Conservation (phyloP, 352 stramenopile genomes). For the Phytophthora multivora region DNA sequence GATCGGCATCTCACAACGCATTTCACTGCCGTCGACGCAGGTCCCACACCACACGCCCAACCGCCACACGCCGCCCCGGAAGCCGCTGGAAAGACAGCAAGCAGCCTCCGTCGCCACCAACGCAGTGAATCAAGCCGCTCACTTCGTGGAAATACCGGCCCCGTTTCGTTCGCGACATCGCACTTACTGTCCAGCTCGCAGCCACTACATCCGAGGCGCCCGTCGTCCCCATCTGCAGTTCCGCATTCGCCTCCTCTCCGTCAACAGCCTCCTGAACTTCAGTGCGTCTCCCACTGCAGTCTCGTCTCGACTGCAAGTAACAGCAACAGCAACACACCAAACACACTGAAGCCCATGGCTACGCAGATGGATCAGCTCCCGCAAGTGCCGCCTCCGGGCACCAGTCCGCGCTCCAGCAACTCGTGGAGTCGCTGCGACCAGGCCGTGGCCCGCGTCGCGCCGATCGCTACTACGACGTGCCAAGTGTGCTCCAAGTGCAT, state of each 20-base stretch:
- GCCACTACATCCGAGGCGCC: not conserved
- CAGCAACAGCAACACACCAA: constrained; percentile 19
- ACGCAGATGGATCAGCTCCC: constrained; percentile 51
- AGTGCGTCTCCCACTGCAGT: constrained; percentile 23
- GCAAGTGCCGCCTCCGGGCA: constrained; percentile 30
- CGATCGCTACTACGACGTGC: constrained; percentile 78
- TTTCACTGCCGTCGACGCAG: constrained; percentile 15
- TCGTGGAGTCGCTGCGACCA: constrained; percentile 84
- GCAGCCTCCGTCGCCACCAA: constrained; percentile 1
- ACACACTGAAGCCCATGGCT: constrained; percentile 43
- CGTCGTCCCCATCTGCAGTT: constrained; percentile 34
- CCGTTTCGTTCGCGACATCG: constrained; percentile 32
- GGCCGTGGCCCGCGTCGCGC: constrained; percentile 73
- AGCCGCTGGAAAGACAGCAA: constrained; percentile 31
- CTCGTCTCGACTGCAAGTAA: constrained; percentile 16
- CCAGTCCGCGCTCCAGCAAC: constrained; percentile 49
- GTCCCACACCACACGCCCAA: constrained; percentile 6
- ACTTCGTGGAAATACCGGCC: constrained; percentile 1
- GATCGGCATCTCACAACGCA: constrained; percentile 11
- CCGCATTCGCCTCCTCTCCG: constrained; percentile 17
- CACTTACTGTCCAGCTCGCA: constrained; percentile 13
- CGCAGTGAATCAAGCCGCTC: constrained; percentile 15
- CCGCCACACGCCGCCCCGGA: constrained; percentile 7
- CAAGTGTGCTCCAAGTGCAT: constrained; percentile 74
- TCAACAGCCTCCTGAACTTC: constrained; percentile 10